Evolutionary conservation across 1,284 basidiomycete genomes (phyloP).

Genomic region (Microbotryomycetes sp.): DNA sequence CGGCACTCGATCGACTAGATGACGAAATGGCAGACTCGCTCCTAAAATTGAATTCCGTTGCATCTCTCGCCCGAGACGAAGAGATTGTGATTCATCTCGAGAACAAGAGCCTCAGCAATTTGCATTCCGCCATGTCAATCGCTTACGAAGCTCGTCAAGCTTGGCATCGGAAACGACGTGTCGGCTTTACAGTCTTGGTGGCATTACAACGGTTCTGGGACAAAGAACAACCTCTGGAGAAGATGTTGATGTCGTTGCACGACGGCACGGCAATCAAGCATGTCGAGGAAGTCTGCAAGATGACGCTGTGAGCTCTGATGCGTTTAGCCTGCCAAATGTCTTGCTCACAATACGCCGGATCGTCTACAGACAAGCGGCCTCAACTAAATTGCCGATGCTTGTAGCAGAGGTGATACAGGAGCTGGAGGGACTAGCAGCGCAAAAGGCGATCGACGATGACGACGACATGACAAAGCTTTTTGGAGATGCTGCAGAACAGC

Average conservation of each 20-base stretch:
- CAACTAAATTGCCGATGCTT: slow-evolving; percentile 12
- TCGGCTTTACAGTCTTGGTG: slow-evolving; percentile 6
- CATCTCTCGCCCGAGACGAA: background rate
- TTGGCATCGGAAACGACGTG: background rate
- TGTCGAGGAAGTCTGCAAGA: slow-evolving; percentile 10
- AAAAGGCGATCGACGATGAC: background rate
- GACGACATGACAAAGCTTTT: background rate
- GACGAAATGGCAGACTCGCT: background rate
- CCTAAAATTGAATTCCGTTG: background rate
- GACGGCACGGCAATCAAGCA: background rate
- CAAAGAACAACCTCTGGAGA: slow-evolving; percentile 13
- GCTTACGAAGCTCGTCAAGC: background rate
- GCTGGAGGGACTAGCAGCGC: background rate
- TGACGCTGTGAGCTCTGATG: slow-evolving; percentile 8
- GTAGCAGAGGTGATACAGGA: background rate
- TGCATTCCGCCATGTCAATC: background rate
- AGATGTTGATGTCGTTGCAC: background rate
- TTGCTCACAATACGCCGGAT: too few species aligned
- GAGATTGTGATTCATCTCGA: background rate
- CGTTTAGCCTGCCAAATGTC: too few species aligned
- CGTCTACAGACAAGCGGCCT: slow-evolving; percentile 13
- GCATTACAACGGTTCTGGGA: slow-evolving; percentile 17
- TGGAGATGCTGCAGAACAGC: background rate
- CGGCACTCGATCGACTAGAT: background rate
- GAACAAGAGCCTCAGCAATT: background rate